phyloP scores from a whole-genome alignment of 1,139 yeast genomes.

The Saccharomyces hybrid region DNA sequence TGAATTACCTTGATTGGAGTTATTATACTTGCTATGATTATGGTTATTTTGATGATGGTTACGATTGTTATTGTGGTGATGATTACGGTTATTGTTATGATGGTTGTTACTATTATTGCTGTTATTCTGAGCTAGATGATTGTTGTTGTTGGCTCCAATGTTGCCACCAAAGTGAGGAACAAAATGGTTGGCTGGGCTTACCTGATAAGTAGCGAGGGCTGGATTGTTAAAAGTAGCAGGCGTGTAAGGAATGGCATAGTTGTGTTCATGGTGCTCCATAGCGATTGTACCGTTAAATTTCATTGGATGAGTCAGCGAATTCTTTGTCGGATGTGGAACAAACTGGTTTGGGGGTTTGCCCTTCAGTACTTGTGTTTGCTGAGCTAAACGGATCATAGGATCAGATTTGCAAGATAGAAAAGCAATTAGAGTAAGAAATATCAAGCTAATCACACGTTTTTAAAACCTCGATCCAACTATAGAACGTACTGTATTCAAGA shows the following conservation, averaged over 20 bases:
- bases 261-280: slow-evolving; percentile 6
- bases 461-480: background rate
- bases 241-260: background rate
- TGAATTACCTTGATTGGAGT: slow-evolving; percentile 19
- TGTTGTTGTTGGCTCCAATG: slow-evolving; percentile 1
- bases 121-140: background rate
- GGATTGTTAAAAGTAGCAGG: background rate
- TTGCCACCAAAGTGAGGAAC: slow-evolving; percentile 5
- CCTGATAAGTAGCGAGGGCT: background rate
- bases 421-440: background rate
- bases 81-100: slow-evolving; percentile 34
- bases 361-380: slow-evolving; percentile 25
- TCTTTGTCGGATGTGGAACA: slow-evolving; percentile 10
- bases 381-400: slow-evolving; percentile 25
- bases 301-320: slow-evolving; percentile 6
- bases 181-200: slow-evolving; percentile 25
- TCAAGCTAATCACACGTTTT: background rate
- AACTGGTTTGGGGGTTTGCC: slow-evolving; percentile 23
- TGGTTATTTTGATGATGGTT: slow-evolving; percentile 3
- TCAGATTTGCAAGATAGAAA: background rate
- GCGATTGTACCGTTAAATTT: slow-evolving; percentile 6
- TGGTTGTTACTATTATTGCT: slow-evolving; percentile 27
- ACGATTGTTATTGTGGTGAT: slow-evolving; percentile 25
- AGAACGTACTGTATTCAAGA: background rate
- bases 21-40: slow-evolving; percentile 6